Percentiles rank a stretch among this genome's conserved stretches.
These are phyloP conservation scores for Silene noctiflora DNA, from an alignment of 179 eudicot species.

Conservation along the genomic window DNA sequence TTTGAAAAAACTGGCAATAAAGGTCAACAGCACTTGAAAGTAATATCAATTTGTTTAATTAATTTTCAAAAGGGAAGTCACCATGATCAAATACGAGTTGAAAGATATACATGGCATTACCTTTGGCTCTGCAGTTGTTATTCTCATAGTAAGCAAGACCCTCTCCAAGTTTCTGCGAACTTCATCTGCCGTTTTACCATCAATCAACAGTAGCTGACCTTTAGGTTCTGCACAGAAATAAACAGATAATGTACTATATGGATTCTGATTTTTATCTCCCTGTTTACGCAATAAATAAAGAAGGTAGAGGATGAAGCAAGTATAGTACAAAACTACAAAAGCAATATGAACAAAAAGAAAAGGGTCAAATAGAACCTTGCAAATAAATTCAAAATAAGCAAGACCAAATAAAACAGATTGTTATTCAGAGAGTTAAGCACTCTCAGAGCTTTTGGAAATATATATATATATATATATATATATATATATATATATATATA, in stretches of 20 bases:
- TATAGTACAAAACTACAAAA: neutral
- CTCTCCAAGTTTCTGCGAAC: slow-evolving; percentile 83
- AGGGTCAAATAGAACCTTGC: slow-evolving; percentile 2
- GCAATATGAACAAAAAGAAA: neutral
- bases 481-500: too few species aligned
- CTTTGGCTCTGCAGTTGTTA: slow-evolving; percentile 90
- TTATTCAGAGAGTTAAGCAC: neutral
- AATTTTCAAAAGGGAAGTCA: neutral
- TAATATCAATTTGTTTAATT: neutral
- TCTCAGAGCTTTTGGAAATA: neutral
- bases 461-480: too few species aligned
- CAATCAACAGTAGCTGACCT: slow-evolving; percentile 86
- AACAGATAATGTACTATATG: slow-evolving; percentile 5
- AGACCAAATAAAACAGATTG: neutral
- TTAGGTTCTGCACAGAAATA: slow-evolving; percentile 73
- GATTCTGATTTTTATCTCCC: neutral
- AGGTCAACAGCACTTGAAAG: neutral
- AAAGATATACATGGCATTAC: slow-evolving; percentile 31
- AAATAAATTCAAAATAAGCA: neutral
- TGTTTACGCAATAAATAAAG: neutral
- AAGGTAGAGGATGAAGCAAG: neutral
- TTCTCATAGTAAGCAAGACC: slow-evolving; percentile 89
- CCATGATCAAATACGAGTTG: neutral
- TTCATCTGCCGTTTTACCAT: slow-evolving; percentile 94
- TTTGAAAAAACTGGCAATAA: neutral